phyloP scores from a whole-genome alignment of 2,329 filamentous ascomycete genomes.

The Tolypocladium inflatum region DNA sequence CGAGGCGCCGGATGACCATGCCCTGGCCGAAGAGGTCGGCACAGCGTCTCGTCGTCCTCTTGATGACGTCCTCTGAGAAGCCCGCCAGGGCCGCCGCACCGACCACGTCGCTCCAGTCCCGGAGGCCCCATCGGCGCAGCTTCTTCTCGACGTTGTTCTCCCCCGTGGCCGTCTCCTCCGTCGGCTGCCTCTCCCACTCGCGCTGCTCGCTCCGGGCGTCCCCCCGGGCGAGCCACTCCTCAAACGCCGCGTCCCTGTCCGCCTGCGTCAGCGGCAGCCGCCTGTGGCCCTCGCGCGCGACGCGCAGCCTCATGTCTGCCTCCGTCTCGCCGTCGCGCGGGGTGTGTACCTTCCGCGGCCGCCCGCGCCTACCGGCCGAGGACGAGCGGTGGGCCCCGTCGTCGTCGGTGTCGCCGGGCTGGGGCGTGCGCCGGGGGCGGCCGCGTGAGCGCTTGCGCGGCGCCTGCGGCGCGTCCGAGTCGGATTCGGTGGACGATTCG shows the following conservation, averaged over 20 bases:
- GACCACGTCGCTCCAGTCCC: constrained; percentile 81
- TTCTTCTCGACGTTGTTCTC: constrained; percentile 13
- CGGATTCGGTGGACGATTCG: constrained; percentile 28
- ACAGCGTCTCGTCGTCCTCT: constrained; percentile 64
- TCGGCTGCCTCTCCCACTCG: constrained; percentile 1
- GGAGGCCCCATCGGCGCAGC: constrained; percentile 31
- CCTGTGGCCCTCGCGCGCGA: constrained; percentile 33
- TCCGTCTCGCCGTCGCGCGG: constrained; percentile 35
- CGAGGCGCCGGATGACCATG: constrained; percentile 55
- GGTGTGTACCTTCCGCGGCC: constrained; percentile 29
- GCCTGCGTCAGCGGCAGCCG: constrained; percentile 14
- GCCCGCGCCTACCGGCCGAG: constrained; percentile 18
- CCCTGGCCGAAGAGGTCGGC: constrained; percentile 63
- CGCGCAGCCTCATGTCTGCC: constrained; percentile 33
- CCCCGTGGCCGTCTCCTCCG: constrained; percentile 2
- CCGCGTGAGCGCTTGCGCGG: constrained; percentile 14
- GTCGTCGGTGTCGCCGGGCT: constrained; percentile 5
- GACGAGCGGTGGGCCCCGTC: constrained; percentile 2
- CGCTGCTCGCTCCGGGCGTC: constrained; percentile 7
- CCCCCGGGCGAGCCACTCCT: constrained; percentile 22
- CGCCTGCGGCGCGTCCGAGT: constrained; percentile 15
- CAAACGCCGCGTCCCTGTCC: constrained; percentile 21
- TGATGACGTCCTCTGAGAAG: constrained; percentile 55
- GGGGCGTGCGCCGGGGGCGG: constrained; percentile 13
- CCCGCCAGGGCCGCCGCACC: constrained; percentile 68